phyloP scores from a whole-genome alignment of 352 stramenopile genomes.

The Thalassiosira mediterranea region DNA sequence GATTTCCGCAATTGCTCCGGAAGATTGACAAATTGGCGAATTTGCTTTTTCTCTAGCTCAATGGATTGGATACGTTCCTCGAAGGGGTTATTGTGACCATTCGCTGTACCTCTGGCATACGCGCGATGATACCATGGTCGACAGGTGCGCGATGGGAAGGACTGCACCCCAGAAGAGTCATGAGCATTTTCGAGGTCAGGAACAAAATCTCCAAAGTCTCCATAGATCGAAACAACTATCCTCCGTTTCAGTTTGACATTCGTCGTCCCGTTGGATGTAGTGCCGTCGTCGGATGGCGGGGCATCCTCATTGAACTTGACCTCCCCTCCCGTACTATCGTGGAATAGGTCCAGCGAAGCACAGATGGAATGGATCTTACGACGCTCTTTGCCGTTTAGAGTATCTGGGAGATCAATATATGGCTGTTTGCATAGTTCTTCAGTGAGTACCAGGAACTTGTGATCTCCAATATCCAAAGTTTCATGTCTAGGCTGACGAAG shows the following conservation, averaged over 20 bases:
- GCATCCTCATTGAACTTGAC: conserved; percentile 10
- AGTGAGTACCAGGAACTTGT: conserved; percentile 60
- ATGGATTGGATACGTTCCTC: conserved; percentile 15
- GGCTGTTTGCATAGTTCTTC: conserved; percentile 46
- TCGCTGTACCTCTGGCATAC: conserved; percentile 3
- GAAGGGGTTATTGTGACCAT: conserved; percentile 1
- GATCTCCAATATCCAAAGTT: conserved; percentile 45
- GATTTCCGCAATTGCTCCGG: conserved; percentile 27
- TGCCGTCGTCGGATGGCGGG: not conserved
- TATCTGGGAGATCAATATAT: conserved; percentile 68
- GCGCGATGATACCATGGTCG: conserved; percentile 34
- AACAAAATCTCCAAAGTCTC: conserved; percentile 42
- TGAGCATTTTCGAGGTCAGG: conserved; percentile 9
- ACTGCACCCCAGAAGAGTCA: not conserved
- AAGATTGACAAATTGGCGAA: conserved; percentile 35
- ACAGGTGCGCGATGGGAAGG: conserved; percentile 28
- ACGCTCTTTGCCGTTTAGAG: conserved; percentile 64
- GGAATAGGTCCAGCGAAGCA: conserved; percentile 61
- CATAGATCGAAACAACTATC: conserved; percentile 50
- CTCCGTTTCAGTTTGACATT: conserved; percentile 21
- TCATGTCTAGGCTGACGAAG: not conserved
- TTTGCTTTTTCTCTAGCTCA: conserved; percentile 42
- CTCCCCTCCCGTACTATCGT: conserved; percentile 25
- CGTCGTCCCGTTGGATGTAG: not conserved
- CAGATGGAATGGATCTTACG: conserved; percentile 69